Conservation (phyloP, 768 basidiomycete species). For the Melanogaster broomeanus region DNA sequence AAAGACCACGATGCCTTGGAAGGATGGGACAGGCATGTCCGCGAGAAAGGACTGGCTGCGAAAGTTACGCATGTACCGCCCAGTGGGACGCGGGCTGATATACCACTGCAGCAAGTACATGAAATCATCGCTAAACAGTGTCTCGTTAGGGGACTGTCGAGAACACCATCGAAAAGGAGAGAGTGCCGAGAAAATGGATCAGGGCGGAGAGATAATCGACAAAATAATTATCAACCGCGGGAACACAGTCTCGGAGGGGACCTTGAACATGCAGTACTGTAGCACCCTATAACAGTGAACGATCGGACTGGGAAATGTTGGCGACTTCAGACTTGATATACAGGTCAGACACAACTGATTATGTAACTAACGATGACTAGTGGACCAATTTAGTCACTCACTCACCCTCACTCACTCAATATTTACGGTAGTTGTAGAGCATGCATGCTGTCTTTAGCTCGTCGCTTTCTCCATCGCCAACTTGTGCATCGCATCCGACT, state of each 20-base stretch:
- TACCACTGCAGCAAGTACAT: background rate
- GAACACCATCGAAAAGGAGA: background rate
- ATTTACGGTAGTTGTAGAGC: too few species aligned
- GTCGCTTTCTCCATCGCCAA: conserved; percentile 4
- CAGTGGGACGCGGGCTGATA: too few species aligned
- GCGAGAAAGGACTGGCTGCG: background rate
- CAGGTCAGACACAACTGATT: too few species aligned
- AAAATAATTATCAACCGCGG: background rate
- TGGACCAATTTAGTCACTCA: too few species aligned
- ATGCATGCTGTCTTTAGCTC: conserved; percentile 20
- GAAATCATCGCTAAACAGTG: background rate
- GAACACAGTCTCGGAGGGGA: too few species aligned
- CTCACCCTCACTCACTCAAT: too few species aligned
- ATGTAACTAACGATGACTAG: too few species aligned
- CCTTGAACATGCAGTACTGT: too few species aligned
- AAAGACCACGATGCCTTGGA: background rate
- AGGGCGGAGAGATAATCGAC: too few species aligned
- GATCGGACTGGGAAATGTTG: too few species aligned
- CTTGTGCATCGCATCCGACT: conserved; percentile 2
- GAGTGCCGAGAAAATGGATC: background rate
- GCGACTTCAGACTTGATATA: too few species aligned
- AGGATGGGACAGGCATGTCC: background rate
- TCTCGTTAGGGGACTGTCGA: background rate
- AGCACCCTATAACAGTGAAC: too few species aligned
- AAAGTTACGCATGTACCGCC: background rate